phyloP scores from a whole-genome alignment of 2,329 filamentous ascomycete species.

The Hansfordia pulvinata region DNA sequence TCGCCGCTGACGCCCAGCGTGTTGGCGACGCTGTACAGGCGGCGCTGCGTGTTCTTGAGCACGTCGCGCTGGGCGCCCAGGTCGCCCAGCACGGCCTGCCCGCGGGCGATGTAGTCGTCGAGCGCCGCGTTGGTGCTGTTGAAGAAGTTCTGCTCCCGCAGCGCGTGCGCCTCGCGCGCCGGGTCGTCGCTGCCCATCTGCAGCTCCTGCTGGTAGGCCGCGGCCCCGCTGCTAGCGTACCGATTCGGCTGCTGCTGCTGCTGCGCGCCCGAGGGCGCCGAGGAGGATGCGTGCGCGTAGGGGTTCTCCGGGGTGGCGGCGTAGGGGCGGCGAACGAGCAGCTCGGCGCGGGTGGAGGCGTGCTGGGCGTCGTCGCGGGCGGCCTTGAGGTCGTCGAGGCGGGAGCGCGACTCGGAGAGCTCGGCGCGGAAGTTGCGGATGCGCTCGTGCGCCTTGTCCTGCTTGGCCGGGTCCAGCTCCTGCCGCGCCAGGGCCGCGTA shows the following conservation, averaged over 20 bases:
- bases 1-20: slow-evolving; percentile 88
- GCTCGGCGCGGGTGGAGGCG: slow-evolving; percentile 56
- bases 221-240: slow-evolving; percentile 17
- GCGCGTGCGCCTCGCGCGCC: slow-evolving; percentile 64
- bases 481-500: slow-evolving; percentile 76
- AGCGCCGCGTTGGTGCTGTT: slow-evolving; percentile 67
- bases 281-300: slow-evolving; percentile 49
- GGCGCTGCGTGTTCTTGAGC: slow-evolving; percentile 85
- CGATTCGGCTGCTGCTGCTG: slow-evolving; percentile 29
- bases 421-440: slow-evolving; percentile 77
- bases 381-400: slow-evolving; percentile 66
- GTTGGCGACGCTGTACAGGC: slow-evolving; percentile 84
- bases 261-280: slow-evolving; percentile 7
- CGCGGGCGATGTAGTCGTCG: slow-evolving; percentile 87
- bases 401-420: slow-evolving; percentile 63
- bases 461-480: slow-evolving; percentile 82
- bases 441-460: slow-evolving; percentile 78
- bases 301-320: slow-evolving; percentile 86
- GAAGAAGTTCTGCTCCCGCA: slow-evolving; percentile 85
- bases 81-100: slow-evolving; percentile 80
- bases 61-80: slow-evolving; percentile 84
- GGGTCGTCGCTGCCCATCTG: slow-evolving; percentile 45
- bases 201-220: slow-evolving; percentile 22
- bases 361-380: slow-evolving; percentile 63
- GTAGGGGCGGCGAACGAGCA: slow-evolving; percentile 76